phyloP scores from a whole-genome alignment of 345 rosid genomes.

The Anacardium occidentale region DNA sequence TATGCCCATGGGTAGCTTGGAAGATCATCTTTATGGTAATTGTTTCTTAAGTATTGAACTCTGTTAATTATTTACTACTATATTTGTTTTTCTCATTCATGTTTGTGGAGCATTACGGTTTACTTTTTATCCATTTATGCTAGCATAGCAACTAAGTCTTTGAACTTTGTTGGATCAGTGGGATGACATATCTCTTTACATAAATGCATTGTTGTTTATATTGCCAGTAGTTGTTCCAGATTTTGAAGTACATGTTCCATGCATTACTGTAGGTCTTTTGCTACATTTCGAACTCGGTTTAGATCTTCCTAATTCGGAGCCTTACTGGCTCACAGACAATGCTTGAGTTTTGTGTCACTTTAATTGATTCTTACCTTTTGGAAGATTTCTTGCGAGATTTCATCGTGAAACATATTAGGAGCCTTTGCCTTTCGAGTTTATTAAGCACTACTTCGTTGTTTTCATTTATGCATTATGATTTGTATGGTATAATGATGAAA shows the following conservation, averaged over 20 bases:
- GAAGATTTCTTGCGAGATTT: too few relatives aligned
- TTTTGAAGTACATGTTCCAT: background rate
- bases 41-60: constrained; percentile 10
- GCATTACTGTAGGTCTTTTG: background rate
- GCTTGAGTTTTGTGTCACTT: background rate
- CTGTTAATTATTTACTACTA: background rate
- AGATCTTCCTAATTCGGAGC: background rate
- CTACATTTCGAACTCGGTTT: background rate
- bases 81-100: constrained; percentile 3
- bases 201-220: background rate
- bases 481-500: background rate
- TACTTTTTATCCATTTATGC: background rate
- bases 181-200: background rate
- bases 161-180: background rate
- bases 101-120: background rate
- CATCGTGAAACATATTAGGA: too few relatives aligned
- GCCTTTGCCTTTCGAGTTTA: too few relatives aligned
- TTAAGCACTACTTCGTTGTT: too few relatives aligned
- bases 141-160: background rate
- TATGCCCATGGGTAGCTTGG: constrained; percentile 93
- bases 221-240: background rate
- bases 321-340: background rate
- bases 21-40: constrained; percentile 90
- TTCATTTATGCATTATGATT: background rate
- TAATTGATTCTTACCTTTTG: too few relatives aligned